Percentiles rank a stretch among this genome's conserved stretches.
Evolutionary conservation across 1,139 yeast genomes (phyloP).

Genomic region (Scheffersomyces illinoinensis): DNA sequence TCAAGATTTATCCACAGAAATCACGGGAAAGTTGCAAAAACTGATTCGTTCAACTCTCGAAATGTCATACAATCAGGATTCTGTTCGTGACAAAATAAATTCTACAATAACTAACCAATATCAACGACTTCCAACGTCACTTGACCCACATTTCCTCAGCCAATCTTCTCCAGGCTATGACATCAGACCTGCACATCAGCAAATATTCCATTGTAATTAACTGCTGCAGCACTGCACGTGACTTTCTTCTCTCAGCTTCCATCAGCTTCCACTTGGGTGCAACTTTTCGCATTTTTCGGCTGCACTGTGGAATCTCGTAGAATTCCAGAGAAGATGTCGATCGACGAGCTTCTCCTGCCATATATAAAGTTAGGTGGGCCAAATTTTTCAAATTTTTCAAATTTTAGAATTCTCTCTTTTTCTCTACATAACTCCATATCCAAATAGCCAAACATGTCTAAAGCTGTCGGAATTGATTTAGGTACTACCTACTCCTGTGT

Average conservation of each 20-base stretch:
- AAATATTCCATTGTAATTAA: neutral
- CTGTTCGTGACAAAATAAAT: no score
- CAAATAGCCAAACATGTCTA: constrained; percentile 41
- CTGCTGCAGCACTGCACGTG: neutral
- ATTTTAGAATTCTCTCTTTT: constrained; percentile 8
- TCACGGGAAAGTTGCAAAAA: no score
- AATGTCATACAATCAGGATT: no score
- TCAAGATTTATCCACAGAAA: no score
- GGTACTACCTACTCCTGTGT: constrained; percentile 87
- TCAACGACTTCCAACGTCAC: no score
- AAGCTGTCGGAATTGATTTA: constrained; percentile 82
- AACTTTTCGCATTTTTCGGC: constrained; percentile 6
- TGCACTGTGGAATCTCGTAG: constrained; percentile 13
- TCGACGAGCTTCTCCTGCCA: neutral
- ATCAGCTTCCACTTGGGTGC: constrained; percentile 8
- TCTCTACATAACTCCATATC: constrained; percentile 4
- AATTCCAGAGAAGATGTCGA: constrained; percentile 10
- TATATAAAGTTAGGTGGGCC: neutral
- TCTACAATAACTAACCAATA: no score
- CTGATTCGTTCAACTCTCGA: no score
- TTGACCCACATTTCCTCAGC: neutral
- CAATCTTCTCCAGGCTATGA: neutral
- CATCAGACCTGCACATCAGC: neutral
- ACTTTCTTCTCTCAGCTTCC: constrained; percentile 5
- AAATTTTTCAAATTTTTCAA: constrained; percentile 2